These are phyloP conservation scores for Platanthera zijinensis DNA, from an alignment of 106 monocot genomes.

Conservation along the genomic window DNA sequence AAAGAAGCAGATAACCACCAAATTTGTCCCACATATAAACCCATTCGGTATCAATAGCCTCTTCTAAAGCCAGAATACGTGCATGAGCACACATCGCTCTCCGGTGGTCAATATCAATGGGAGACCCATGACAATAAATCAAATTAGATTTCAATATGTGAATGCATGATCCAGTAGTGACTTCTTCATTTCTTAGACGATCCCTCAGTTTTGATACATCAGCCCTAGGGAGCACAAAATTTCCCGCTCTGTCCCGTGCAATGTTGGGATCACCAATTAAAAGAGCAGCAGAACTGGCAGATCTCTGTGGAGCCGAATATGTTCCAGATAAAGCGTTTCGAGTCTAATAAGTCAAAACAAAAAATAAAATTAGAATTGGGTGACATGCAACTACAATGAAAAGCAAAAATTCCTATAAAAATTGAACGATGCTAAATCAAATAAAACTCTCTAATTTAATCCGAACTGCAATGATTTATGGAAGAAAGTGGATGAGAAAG, in stretches of 20 bases:
- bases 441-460: neutral
- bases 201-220: slow-evolving; percentile 97
- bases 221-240: slow-evolving; percentile 95
- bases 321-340: slow-evolving; percentile 97
- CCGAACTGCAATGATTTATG: neutral
- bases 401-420: neutral
- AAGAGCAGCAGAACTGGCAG: slow-evolving; percentile 96
- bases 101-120: slow-evolving; percentile 59
- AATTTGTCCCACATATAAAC: slow-evolving; percentile 99
- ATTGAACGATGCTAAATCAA: neutral
- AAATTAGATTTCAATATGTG: slow-evolving; percentile 39
- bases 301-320: slow-evolving; percentile 94
- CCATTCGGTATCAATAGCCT: slow-evolving; percentile 99
- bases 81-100: slow-evolving; percentile 99
- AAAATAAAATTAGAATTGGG: slow-evolving; percentile 9
- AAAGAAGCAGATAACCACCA: slow-evolving; percentile 98
- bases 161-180: slow-evolving; percentile 57
- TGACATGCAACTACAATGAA: neutral
- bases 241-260: slow-evolving; percentile 81
- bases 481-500: neutral
- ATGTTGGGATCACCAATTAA: slow-evolving; percentile 89
- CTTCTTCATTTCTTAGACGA: slow-evolving; percentile 90
- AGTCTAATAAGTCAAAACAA: slow-evolving; percentile 34
- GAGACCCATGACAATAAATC: slow-evolving; percentile 32
- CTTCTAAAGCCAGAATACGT: slow-evolving; percentile 91